Evolutionary conservation across 192 early-diverging fungal genomes (phyloP).

Genomic region (Bifiguratus adelaidae): DNA sequence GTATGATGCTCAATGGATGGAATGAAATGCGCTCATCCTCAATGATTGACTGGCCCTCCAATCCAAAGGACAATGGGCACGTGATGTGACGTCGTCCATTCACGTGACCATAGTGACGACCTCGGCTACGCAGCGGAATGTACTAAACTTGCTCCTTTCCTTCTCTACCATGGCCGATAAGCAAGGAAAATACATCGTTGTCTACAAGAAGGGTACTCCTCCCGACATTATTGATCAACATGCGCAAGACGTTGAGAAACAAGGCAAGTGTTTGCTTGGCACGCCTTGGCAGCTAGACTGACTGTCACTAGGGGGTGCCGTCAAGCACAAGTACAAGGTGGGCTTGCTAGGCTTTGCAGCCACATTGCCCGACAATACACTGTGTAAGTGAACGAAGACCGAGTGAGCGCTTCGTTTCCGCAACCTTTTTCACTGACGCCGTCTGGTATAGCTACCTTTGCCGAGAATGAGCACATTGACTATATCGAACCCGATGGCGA

Average conservation of each 20-base stretch:
- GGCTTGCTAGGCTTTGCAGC: constrained; percentile 46
- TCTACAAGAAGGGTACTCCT: constrained; percentile 41
- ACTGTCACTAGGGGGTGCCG: constrained; percentile 8
- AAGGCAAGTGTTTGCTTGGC: neutral
- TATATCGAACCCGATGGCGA: constrained; percentile 48
- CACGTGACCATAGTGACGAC: too few species aligned
- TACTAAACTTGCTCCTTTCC: too few species aligned
- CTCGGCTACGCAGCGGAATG: too few species aligned
- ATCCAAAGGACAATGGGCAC: too few species aligned
- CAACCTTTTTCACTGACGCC: neutral
- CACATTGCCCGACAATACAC: constrained; percentile 32
- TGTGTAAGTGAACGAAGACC: constrained; percentile 18
- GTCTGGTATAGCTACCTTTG: constrained; percentile 24
- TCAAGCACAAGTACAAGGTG: constrained; percentile 33
- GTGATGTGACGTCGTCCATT: too few species aligned
- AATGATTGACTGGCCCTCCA: too few species aligned
- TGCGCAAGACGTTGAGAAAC: neutral
- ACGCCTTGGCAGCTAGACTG: neutral
- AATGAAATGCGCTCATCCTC: too few species aligned
- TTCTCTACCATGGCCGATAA: too few species aligned
- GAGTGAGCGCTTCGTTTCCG: neutral
- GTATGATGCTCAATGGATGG: too few species aligned
- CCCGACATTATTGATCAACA: constrained; percentile 11
- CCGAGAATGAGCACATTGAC: constrained; percentile 23
- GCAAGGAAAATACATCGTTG: constrained; percentile 27